Percentiles rank a stretch among this genome's conserved stretches.
Evolutionary conservation across 2,329 filamentous ascomycete species (phyloP).

Genomic region (Penicillium sp.): DNA sequence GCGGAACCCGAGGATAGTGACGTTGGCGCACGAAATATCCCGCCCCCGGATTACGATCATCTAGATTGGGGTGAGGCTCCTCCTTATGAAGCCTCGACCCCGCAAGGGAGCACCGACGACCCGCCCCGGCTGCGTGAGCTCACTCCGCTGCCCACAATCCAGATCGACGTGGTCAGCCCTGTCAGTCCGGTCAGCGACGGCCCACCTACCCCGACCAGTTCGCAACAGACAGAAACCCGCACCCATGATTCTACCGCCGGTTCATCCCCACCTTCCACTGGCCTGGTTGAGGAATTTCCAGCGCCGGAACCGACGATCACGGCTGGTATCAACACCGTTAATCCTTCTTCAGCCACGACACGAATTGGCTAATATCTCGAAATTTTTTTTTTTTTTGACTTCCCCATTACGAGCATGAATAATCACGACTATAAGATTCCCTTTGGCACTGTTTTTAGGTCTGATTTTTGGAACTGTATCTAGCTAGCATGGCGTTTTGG

Average conservation of each 20-base stretch:
- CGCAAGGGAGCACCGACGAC: constrained; percentile 21
- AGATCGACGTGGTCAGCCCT: constrained; percentile 37
- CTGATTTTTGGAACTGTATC: constrained; percentile 14
- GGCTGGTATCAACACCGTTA: neutral
- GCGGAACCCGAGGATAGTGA: constrained; percentile 40
- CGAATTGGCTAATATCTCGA: neutral
- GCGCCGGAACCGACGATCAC: neutral
- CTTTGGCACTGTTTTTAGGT: constrained; percentile 15
- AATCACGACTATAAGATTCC: constrained; percentile 20
- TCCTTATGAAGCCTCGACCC: constrained; percentile 40
- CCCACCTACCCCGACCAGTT: constrained; percentile 30
- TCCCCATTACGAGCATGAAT: constrained; percentile 17
- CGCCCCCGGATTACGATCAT: constrained; percentile 49
- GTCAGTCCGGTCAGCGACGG: constrained; percentile 34
- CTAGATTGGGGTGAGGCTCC: constrained; percentile 51
- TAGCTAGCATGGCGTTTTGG: constrained; percentile 34
- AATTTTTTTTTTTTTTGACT: neutral
- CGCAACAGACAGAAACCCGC: constrained; percentile 16
- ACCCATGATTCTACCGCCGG: neutral
- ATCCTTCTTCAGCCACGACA: neutral
- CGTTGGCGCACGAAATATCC: constrained; percentile 42
- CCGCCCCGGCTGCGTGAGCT: constrained; percentile 26
- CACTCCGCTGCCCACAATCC: constrained; percentile 37
- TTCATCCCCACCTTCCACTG: neutral
- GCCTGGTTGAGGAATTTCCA: neutral